A percentile compares a stretch with the other conserved stretches of the same genome.
Evolutionary conservation across 1,284 basidiomycete genomes (phyloP).

Genomic region (Fomitopsis palustris): DNA sequence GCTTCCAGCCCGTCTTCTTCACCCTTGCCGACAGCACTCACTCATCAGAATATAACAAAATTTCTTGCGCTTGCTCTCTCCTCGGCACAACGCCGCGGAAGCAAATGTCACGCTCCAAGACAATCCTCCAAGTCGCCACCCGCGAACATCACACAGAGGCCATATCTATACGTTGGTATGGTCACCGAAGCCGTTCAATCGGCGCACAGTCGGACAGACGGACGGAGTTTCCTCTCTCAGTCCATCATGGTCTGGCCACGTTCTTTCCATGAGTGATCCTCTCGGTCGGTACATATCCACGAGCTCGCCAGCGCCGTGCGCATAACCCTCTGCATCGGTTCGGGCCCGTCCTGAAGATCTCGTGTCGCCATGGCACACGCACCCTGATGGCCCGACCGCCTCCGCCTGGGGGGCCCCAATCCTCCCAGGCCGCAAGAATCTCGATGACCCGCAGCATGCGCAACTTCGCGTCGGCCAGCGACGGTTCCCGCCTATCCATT

Average conservation of each 20-base stretch:
- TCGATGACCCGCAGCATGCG: not conserved
- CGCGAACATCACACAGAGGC: too few relatives aligned
- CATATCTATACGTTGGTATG: not conserved
- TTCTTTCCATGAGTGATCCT: not conserved
- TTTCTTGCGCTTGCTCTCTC: not conserved
- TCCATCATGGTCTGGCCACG: not conserved
- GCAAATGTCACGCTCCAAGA: not conserved
- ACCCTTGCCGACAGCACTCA: not conserved
- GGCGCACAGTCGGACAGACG: not conserved
- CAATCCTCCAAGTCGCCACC: not conserved
- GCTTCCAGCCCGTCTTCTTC: not conserved
- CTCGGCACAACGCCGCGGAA: not conserved
- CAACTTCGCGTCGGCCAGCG: not conserved
- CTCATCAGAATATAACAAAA: not conserved
- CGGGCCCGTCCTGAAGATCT: not conserved
- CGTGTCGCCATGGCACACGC: not conserved
- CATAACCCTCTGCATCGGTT: not conserved
- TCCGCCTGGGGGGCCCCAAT: too few relatives aligned
- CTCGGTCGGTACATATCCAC: not conserved
- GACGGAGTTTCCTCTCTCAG: not conserved
- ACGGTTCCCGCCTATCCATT: not conserved
- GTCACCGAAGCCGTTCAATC: not conserved
- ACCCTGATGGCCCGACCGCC: not conserved
- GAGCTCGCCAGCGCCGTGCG: not conserved
- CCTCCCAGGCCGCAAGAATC: not conserved